Evolutionary conservation across 345 rosid genomes (phyloP).

Genomic region (Carallia brachiata): DNA sequence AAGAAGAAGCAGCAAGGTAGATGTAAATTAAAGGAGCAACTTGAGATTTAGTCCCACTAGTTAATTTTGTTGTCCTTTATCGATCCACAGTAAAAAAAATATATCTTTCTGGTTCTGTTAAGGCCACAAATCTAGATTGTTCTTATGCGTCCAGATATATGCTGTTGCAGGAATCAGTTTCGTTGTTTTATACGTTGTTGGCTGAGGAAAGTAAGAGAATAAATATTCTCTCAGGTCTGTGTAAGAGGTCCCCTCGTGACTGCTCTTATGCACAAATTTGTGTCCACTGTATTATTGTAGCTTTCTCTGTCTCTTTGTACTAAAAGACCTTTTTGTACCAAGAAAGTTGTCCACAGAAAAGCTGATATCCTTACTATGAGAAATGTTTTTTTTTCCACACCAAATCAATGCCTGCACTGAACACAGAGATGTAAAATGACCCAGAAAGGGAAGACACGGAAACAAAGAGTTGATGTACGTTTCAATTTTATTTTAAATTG

Average conservation of each 20-base stretch:
- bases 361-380: constrained; percentile 1
- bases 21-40: not conserved
- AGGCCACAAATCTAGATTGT: constrained; percentile 33
- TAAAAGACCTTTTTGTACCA: constrained; percentile 15
- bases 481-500: no score
- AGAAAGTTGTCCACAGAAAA: constrained; percentile 1
- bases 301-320: not conserved
- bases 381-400: not conserved
- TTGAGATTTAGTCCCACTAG: not conserved
- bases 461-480: no score
- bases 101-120: constrained; percentile 26
- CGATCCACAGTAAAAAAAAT: constrained; percentile 17
- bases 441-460: no score
- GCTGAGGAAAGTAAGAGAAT: constrained; percentile 22
- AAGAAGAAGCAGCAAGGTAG: not conserved
- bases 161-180: constrained; percentile 40
- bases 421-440: no score
- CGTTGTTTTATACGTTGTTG: constrained; percentile 54
- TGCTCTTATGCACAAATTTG: constrained; percentile 16
- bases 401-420: constrained; percentile 8
- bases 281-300: constrained; percentile 34
- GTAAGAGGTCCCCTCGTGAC: constrained; percentile 42
- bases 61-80: not conserved
- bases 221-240: constrained; percentile 45
- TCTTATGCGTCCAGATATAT: constrained; percentile 39